A percentile compares a stretch with the other conserved stretches of the same genome.
These are phyloP conservation scores for Pascua guehoae DNA, from an alignment of 1,284 basidiomycete genomes.

Conservation along the genomic window DNA sequence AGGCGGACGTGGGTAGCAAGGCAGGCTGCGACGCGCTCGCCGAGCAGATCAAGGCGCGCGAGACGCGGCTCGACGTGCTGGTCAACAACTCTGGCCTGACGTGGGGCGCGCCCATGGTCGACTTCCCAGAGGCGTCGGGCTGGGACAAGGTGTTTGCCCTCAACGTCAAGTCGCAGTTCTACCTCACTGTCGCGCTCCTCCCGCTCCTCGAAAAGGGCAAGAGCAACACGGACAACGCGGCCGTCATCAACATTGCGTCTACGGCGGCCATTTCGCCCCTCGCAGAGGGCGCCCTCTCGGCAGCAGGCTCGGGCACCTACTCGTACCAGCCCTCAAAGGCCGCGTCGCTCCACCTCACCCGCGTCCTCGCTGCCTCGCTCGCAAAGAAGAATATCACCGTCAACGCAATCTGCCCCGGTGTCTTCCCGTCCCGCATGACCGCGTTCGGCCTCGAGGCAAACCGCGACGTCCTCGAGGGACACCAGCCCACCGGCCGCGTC, in stretches of 20 bases:
- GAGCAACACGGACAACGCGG: slow-evolving; percentile 16
- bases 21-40: slow-evolving; percentile 21
- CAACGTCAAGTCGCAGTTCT: slow-evolving; percentile 25
- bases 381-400: slow-evolving; percentile 35
- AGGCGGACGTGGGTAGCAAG: slow-evolving; percentile 30
- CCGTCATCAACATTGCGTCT: slow-evolving; percentile 34
- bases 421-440: slow-evolving; percentile 40
- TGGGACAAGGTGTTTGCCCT: slow-evolving; percentile 24
- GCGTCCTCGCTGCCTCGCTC: slow-evolving; percentile 23
- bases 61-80: slow-evolving; percentile 36
- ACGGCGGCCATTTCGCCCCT: slow-evolving; percentile 23
- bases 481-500: slow-evolving; percentile 30
- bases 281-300: slow-evolving; percentile 19
- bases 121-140: slow-evolving; percentile 20
- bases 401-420: slow-evolving; percentile 34
- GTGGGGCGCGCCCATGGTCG: slow-evolving; percentile 19
- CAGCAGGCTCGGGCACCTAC: slow-evolving; percentile 25
- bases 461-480: slow-evolving; percentile 18
- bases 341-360: slow-evolving; percentile 25
- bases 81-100: slow-evolving; percentile 41
- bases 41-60: slow-evolving; percentile 13
- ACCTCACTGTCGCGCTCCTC: slow-evolving; percentile 27
- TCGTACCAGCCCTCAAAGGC: slow-evolving; percentile 20
- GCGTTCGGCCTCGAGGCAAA: slow-evolving; percentile 22
- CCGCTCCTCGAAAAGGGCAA: slow-evolving; percentile 22